Base-by-base conservation (phyloP, 148 eudicot genomes). In the Rhododendron kiyosumense region DNA sequence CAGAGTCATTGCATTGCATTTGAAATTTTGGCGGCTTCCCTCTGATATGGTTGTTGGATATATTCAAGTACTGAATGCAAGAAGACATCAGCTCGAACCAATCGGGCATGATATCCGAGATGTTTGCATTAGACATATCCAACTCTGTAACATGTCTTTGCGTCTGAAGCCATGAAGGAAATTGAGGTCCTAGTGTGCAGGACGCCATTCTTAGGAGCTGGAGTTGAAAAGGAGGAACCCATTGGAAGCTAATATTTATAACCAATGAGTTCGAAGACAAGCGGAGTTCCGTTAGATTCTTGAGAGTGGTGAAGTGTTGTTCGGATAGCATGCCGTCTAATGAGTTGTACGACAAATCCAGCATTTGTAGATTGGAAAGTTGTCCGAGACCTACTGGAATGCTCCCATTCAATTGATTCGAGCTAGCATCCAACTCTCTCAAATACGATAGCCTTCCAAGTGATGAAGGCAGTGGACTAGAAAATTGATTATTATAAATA, bases 141-240 rank as follows among this genome's bases (percentile, higher is more conserved):
- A 78, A 20, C 0, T 0, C 0, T 3, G 5, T 20, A 24, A 85
- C 20, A 0, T 43, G 15, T 18, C 24, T 54, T 1, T 85, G 86
- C 1, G 86, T 76, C 32, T 57, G 82, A 52, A 85, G 54, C 86
- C 86, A 85, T 15, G 10, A 13, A n/a, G 86, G 86, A 61, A 85
- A 85, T n/a, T 85, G 46, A 0, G 86, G 57, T 13, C 86, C 86
- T 15, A 78, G 13, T 18, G 6, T 79, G 20, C 61, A 79, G 12
- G 57, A 48, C 0, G 1, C 12, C 20, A 26, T 11, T 0, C 0
- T 0, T 14, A 79, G 26, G n/a, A n/a, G 0, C 4, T 79, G 34
- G 18, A 79, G 38, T 48, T 79, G 82, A 48, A 79, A 79, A 11
- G 82, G 82, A n/a, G 82, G 82, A 48, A 79, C 57, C 82, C 82